Base-by-base conservation (phyloP, 805 yeast species). In the Zygosaccharomyces gambellarensis region DNA sequence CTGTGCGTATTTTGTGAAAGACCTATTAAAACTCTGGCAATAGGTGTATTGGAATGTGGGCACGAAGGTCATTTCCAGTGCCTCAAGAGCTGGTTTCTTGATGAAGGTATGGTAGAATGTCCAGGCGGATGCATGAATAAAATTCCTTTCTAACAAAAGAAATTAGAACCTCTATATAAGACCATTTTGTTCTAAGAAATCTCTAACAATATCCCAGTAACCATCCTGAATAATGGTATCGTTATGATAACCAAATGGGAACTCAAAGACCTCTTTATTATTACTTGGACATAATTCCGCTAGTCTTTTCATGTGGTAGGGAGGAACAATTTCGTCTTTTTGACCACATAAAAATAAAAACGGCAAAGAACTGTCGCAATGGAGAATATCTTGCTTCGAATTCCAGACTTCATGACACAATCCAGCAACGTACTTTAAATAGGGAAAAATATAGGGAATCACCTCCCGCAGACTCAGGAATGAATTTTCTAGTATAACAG, bases 311-410 rank as follows among this genome's bases (percentile, higher is more conserved):
- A 90, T 87, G 62, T 92, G 97, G 1, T 57, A 54, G 0, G 97
- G 96, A 3, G 98, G 97, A 2, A 92, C 96, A 23, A 92, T 82
- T 67, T 92, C 99, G 70, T 92, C 99, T 31, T 74, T 71, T 11
- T 76, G 67, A 0, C 95, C 97, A 54, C 85, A 79, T 38, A 90
- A 63, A 57, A 90, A 80, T 36, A 90, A 71, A 29, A 84, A 73
- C 0, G 96, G 94, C 9, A 85, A 72, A 4, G 72, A 63, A 0
- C 74, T 59, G 5, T 82, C 78, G 11, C 86, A 71, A 19, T 62
- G 59, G 2, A 71, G 64, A 11, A 90, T 80, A 27, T 80, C 73
- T 1, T 63, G 58, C 58, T 89, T 94, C 29, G 90, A 83, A 47
- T 85, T 80, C 99, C 99, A 92, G 14, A 74, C 67, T 63, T 94